Conservation (phyloP, 352 stramenopile species). For the Pythium vanterpoolii region DNA sequence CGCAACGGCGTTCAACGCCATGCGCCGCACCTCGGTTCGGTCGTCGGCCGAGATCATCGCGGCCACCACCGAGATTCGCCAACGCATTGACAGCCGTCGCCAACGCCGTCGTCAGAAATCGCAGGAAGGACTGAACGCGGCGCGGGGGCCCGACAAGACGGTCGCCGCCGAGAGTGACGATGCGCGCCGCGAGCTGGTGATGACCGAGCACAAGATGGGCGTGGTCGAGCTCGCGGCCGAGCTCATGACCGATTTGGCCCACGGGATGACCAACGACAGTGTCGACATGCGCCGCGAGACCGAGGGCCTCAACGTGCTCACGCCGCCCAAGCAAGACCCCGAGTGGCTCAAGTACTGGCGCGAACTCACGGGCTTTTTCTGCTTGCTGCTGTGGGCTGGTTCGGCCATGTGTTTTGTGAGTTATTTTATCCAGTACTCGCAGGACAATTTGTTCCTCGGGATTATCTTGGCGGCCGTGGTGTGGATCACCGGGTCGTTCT, state of each 20-base stretch:
- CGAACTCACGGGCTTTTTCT: slow-evolving; percentile 59
- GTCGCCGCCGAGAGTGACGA: slow-evolving; percentile 22
- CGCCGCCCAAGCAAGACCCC: slow-evolving; percentile 47
- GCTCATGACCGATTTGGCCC: slow-evolving; percentile 35
- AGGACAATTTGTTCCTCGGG: slow-evolving; percentile 47
- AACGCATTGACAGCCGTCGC: slow-evolving; percentile 52
- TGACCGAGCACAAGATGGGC: slow-evolving; percentile 55
- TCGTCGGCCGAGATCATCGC: slow-evolving; percentile 58
- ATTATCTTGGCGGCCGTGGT: slow-evolving; percentile 48
- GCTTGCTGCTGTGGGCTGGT: slow-evolving; percentile 47
- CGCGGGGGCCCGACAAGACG: neutral
- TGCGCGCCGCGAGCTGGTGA: slow-evolving; percentile 41
- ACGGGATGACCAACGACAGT: slow-evolving; percentile 45
- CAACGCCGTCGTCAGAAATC: slow-evolving; percentile 29
- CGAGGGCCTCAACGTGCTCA: slow-evolving; percentile 49
- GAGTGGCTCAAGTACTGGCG: slow-evolving; percentile 57
- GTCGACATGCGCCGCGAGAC: slow-evolving; percentile 45
- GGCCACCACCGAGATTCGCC: slow-evolving; percentile 49
- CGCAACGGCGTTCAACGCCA: slow-evolving; percentile 3
- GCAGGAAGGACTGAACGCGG: too few species aligned
- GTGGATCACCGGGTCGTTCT: slow-evolving; percentile 50
- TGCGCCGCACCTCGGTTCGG: slow-evolving; percentile 20
- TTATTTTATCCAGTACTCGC: slow-evolving; percentile 45
- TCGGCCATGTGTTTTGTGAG: slow-evolving; percentile 49
- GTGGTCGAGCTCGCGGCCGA: slow-evolving; percentile 42